Evolutionary conservation across 192 early-diverging fungal genomes (phyloP), one percentile per base, ranked within the genome.

Genomic region (Gorgonomyces haynaldii): DNA sequence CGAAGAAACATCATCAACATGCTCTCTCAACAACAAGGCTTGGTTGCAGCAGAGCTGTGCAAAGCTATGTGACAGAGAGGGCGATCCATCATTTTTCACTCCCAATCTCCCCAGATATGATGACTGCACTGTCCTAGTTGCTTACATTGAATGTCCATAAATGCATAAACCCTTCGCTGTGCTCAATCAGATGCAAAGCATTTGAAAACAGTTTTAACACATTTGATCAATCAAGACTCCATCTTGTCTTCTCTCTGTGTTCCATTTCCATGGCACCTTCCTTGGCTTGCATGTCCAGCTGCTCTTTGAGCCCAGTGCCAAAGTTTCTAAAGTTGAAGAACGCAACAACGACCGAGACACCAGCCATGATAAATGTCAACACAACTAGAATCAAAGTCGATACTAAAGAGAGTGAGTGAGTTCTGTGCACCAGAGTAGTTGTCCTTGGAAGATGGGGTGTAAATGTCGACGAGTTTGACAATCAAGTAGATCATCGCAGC

Each of bases 321-420:
- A 83, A 83, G 55, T 81, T 79, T 16, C 53, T 50, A 51, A 63
- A 77, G 48, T 76, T 79, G 29, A 81, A 53, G 21, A 72, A 55
- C 13, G 65, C 76, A 38, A 76, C 68, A 0, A 58, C 51, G 42
- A 79, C 66, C 0, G 81, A 80, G 20, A 72, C 64, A 19, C 76
- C 32, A 21, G 61, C 35, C 27, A 79, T 39, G 22, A 45, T 24
- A 12, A 54, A 10, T 27, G 34, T 31, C 12, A 53, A 21, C 27
- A 30, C 22, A 35, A 45, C 53, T 46, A 40, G 10, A 27, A 16
- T 42, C 29, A 38, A 38, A 32, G 19, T 27, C 49, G 62, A 49
- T 75, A 81, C 79, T 78, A 51, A 85, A 88, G 55, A 88, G 67
- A 0, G 76, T 85, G 29, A 88, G 50, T 50, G 79, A 83, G 17